These are phyloP conservation scores for Macrolepiota albuminosa DNA, from an alignment of 768 basidiomycete species.

Conservation along the genomic window DNA sequence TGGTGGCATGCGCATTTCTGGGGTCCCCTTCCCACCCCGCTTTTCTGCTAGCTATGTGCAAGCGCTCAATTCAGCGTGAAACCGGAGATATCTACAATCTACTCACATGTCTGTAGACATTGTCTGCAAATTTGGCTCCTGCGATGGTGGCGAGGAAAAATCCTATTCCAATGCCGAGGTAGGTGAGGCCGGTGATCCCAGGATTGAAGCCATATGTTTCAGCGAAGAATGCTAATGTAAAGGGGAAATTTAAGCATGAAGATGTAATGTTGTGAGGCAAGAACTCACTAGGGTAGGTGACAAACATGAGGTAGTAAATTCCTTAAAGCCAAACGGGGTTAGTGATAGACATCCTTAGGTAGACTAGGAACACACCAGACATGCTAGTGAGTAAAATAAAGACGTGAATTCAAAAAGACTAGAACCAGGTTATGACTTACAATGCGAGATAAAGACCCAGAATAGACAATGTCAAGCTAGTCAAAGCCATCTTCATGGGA, in stretches of 20 bases:
- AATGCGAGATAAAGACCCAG: conserved; percentile 67
- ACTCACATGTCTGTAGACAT: conserved; percentile 43
- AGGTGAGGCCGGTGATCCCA: conserved; percentile 47
- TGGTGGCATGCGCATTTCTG: conserved; percentile 72
- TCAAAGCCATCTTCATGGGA: conserved; percentile 51
- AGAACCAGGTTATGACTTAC: conserved; percentile 36
- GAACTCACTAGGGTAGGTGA: conserved; percentile 57
- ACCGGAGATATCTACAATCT: neutral
- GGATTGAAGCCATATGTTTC: conserved; percentile 45
- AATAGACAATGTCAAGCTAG: conserved; percentile 64
- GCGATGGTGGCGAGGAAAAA: conserved; percentile 42
- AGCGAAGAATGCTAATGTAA: conserved; percentile 38
- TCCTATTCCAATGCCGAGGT: conserved; percentile 53
- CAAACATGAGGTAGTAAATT: conserved; percentile 69
- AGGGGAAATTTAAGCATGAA: neutral
- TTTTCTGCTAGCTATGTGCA: conserved; percentile 38
- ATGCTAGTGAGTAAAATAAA: conserved; percentile 26
- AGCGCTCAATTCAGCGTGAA: neutral
- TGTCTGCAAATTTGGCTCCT: conserved; percentile 43
- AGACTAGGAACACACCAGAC: conserved; percentile 36
- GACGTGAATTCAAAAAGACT: neutral
- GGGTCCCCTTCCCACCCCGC: conserved; percentile 61
- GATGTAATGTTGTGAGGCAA: too few relatives aligned
- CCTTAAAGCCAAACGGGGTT: conserved; percentile 20
- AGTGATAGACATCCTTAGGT: neutral